These are phyloP conservation scores for Yarrowia divulgata DNA, from an alignment of 805 yeast genomes.

Conservation along the genomic window DNA sequence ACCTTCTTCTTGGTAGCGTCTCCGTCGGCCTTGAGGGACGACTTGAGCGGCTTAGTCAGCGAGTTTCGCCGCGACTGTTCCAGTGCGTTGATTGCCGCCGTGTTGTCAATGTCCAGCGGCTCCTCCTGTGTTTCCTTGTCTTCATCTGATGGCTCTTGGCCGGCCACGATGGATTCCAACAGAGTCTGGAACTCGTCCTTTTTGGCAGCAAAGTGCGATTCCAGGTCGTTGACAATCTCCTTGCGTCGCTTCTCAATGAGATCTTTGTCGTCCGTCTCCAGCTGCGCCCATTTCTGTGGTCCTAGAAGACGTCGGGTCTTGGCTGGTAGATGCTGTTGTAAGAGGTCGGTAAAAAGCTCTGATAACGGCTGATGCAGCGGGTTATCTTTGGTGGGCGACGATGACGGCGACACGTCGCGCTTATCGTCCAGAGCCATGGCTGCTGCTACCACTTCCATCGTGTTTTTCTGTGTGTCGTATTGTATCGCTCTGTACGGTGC, in stretches of 20 bases:
- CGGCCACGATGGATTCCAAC: constrained; percentile 26
- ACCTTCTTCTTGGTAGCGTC: constrained; percentile 36
- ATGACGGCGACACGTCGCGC: constrained; percentile 28
- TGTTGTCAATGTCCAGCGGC: constrained; percentile 26
- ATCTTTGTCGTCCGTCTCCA: constrained; percentile 30
- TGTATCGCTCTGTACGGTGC: neutral
- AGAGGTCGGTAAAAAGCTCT: constrained; percentile 1
- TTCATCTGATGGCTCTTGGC: constrained; percentile 14
- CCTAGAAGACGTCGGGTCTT: constrained; percentile 14
- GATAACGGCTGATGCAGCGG: neutral
- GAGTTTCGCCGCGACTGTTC: constrained; percentile 32
- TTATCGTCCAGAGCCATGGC: constrained; percentile 36
- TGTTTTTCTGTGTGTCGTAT: neutral
- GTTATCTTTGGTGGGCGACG: constrained; percentile 11
- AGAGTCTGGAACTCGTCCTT: constrained; percentile 21
- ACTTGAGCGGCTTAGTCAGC: constrained; percentile 35
- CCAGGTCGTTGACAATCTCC: constrained; percentile 21
- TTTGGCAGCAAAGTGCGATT: constrained; percentile 4
- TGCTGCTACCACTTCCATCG: constrained; percentile 35
- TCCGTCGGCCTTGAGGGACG: constrained; percentile 32
- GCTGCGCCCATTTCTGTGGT: constrained; percentile 10
- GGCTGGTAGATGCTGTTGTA: constrained; percentile 17
- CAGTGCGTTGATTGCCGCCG: constrained; percentile 26
- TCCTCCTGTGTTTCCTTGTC: constrained; percentile 5
- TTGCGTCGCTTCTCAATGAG: constrained; percentile 31